Evolutionary conservation across 495 filamentous ascomycete genomes (phyloP).

Genomic region (Talaromyces borbonicus): DNA sequence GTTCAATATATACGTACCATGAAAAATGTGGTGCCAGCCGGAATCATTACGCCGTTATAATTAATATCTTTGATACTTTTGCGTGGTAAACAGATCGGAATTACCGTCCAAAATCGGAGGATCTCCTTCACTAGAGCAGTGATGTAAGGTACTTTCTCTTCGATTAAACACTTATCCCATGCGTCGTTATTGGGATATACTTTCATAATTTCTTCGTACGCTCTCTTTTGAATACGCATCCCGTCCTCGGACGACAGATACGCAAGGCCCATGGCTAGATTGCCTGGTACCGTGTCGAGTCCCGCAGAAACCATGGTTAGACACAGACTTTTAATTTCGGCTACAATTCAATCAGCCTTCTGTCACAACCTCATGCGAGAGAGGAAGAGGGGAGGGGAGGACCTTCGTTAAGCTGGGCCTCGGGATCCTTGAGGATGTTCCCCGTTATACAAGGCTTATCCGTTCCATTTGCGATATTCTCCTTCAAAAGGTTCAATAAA

Average conservation of each 20-base stretch:
- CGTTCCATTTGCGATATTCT: constrained; percentile 47
- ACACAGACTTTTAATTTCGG: constrained; percentile 63
- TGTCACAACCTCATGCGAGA: neutral
- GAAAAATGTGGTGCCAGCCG: constrained; percentile 56
- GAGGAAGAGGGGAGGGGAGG: constrained; percentile 7
- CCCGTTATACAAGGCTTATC: constrained; percentile 65
- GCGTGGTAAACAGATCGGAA: constrained; percentile 60
- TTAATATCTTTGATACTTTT: constrained; percentile 54
- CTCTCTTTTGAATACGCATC: constrained; percentile 52
- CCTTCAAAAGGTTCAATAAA: constrained; percentile 50
- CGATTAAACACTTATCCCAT: constrained; percentile 53
- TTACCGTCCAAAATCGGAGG: constrained; percentile 63
- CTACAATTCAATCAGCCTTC: constrained; percentile 17
- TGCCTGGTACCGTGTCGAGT: constrained; percentile 60
- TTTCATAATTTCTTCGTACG: constrained; percentile 52
- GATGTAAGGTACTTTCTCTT: constrained; percentile 63
- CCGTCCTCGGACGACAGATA: constrained; percentile 54
- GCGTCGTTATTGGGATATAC: constrained; percentile 56
- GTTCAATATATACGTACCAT: too few relatives aligned
- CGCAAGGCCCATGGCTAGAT: constrained; percentile 62
- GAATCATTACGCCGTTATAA: constrained; percentile 49
- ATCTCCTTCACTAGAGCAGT: constrained; percentile 61
- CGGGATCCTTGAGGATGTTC: constrained; percentile 56
- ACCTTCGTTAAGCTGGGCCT: constrained; percentile 53
- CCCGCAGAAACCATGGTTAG: constrained; percentile 67